Evolutionary conservation across 2,329 filamentous ascomycete genomes (phyloP).

Genomic region (Fusarium sp.): DNA sequence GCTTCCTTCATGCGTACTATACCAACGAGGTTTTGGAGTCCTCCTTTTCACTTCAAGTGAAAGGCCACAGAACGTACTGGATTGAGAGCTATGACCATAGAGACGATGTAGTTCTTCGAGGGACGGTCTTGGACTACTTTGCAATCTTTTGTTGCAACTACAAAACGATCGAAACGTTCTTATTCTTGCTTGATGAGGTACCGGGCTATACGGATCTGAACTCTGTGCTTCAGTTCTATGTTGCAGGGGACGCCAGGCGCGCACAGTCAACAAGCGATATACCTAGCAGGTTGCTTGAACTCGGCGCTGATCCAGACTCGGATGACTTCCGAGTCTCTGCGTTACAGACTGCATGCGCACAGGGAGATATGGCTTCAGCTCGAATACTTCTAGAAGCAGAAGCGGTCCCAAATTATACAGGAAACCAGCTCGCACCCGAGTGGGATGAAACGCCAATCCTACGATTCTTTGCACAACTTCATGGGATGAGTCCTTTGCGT

Average conservation of each 20-base stretch:
- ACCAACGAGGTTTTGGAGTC: background rate
- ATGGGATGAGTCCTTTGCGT: background rate
- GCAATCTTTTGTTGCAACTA: background rate
- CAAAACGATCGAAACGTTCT: no score
- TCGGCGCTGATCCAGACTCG: background rate
- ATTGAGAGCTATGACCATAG: background rate
- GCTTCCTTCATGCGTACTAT: background rate
- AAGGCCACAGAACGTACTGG: background rate
- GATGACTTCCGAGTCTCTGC: background rate
- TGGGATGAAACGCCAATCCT: background rate
- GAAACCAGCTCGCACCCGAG: no score
- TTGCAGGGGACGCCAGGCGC: background rate
- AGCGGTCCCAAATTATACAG: background rate
- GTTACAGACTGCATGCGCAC: background rate
- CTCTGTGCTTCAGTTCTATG: background rate
- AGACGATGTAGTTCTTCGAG: background rate
- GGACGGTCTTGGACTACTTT: background rate
- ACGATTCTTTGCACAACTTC: background rate
- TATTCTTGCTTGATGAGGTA: background rate
- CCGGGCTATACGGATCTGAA: background rate
- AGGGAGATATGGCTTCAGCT: background rate
- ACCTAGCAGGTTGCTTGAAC: background rate
- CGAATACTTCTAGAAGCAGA: background rate
- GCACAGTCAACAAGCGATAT: background rate
- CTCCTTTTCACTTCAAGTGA: background rate